These are phyloP conservation scores for Panicum miliaceum DNA, from an alignment of 176 grass and related monocot species.

Conservation along the genomic window DNA sequence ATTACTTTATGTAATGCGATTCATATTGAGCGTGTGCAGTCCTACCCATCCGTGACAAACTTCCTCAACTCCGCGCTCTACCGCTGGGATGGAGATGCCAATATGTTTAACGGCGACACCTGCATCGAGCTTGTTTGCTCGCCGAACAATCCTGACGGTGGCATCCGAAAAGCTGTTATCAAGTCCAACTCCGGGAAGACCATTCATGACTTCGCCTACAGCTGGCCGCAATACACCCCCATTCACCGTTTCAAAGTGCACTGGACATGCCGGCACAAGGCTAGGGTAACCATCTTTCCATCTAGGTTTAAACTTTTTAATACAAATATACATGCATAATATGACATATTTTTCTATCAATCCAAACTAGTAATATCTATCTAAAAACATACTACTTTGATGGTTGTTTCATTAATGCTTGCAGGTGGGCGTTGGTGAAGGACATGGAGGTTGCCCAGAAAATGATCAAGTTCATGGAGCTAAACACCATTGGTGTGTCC, in stretches of 20 bases:
- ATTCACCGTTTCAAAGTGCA: constrained; percentile 93
- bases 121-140: constrained; percentile 81
- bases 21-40: constrained; percentile 38
- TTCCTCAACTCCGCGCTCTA: constrained; percentile 58
- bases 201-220: constrained; percentile 85
- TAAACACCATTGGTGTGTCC: constrained; percentile 82
- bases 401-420: background rate
- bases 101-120: constrained; percentile 43
- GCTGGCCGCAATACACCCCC: constrained; percentile 88
- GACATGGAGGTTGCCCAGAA: constrained; percentile 53
- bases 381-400: no score
- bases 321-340: background rate
- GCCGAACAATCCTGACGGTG: constrained; percentile 82
- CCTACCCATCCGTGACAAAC: constrained; percentile 57
- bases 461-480: constrained; percentile 72
- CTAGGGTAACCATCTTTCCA: constrained; percentile 52
- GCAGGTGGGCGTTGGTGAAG: constrained; percentile 86
- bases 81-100: constrained; percentile 77
- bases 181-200: constrained; percentile 44
- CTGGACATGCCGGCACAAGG: constrained; percentile 75
- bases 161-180: constrained; percentile 49
- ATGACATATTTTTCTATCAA: background rate
- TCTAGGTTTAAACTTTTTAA: background rate
- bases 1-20: background rate
- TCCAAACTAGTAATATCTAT: background rate